These are phyloP conservation scores for Andrographis paniculata DNA, from an alignment of 305 asterid genomes.

Conservation along the genomic window DNA sequence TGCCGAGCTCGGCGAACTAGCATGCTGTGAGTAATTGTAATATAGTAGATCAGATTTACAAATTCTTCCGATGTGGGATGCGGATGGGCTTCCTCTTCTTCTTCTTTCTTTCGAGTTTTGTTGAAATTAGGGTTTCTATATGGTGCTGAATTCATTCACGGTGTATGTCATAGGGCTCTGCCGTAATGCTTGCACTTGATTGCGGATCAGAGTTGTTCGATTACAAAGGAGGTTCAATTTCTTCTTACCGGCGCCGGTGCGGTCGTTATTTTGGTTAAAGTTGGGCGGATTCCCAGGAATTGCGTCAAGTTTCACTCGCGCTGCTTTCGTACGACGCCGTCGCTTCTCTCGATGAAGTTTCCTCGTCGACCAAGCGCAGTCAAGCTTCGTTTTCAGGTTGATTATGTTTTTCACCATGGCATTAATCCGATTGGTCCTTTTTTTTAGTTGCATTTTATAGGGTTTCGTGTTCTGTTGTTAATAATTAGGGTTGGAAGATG, in stretches of 20 bases:
- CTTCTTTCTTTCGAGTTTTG: too few species aligned
- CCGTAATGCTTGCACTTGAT: too few species aligned
- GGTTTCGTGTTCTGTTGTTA: not conserved
- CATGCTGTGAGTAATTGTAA: not conserved
- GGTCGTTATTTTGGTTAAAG: conserved; percentile 16
- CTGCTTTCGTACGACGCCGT: conserved; percentile 19
- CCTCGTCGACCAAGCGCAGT: conserved; percentile 15
- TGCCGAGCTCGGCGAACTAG: not conserved
- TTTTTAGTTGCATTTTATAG: not conserved
- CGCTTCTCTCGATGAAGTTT: conserved; percentile 14
- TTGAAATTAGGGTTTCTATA: too few species aligned
- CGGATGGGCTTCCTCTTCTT: too few species aligned
- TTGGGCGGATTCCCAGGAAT: too few species aligned
- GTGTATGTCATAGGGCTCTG: too few species aligned
- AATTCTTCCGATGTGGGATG: not conserved
- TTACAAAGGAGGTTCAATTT: conserved; percentile 18
- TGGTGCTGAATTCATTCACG: too few species aligned
- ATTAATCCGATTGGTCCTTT: not conserved
- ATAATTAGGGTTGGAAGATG: conserved; percentile 64
- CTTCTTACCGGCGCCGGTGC: conserved; percentile 17
- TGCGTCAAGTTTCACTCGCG: conserved; percentile 17
- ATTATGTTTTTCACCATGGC: not conserved
- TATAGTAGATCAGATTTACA: not conserved
- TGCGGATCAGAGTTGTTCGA: too few species aligned
- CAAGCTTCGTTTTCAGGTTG: conserved; percentile 30